Evolutionary conservation across 2,329 filamentous ascomycete genomes (phyloP).

Genomic region (Pyricularia pennisetigena): DNA sequence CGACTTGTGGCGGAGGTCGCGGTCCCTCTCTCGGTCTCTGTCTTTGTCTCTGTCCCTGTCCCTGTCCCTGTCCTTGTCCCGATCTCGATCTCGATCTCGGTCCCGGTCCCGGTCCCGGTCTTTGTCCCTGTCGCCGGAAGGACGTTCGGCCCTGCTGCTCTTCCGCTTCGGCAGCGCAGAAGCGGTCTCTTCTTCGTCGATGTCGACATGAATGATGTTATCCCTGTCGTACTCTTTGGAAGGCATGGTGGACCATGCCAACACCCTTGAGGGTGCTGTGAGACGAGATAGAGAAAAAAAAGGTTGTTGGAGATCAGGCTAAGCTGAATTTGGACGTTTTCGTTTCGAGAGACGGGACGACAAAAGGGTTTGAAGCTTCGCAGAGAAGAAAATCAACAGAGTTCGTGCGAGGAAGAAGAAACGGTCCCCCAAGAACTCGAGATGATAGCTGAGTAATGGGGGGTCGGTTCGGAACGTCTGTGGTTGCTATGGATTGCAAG

Average conservation of each 20-base stretch:
- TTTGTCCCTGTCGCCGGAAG: constrained; percentile 17
- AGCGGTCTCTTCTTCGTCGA: constrained; percentile 19
- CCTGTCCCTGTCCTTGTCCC: constrained; percentile 12
- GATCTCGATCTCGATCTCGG: constrained; percentile 3
- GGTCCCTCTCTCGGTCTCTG: constrained; percentile 16
- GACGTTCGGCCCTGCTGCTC: constrained; percentile 14
- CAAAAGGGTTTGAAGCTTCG: neutral
- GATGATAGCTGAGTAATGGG: neutral
- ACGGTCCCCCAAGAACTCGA: neutral
- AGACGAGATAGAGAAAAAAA: neutral
- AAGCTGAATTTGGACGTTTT: neutral
- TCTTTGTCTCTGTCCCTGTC: constrained; percentile 4
- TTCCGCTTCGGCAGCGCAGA: constrained; percentile 26
- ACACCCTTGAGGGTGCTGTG: neutral
- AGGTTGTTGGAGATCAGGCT: neutral
- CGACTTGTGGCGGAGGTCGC: constrained; percentile 27
- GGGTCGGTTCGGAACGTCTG: neutral
- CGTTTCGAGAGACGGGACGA: neutral
- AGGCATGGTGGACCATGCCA: constrained; percentile 18
- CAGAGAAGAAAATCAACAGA: neutral
- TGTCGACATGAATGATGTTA: constrained; percentile 22
- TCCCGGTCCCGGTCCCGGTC: constrained; percentile 13
- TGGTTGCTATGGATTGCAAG: neutral
- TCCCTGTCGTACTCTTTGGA: constrained; percentile 13
- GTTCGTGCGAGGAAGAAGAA: neutral